Evolutionary conservation across 257 asterid species (phyloP).

Genomic region (Voacanga thouarsii): DNA sequence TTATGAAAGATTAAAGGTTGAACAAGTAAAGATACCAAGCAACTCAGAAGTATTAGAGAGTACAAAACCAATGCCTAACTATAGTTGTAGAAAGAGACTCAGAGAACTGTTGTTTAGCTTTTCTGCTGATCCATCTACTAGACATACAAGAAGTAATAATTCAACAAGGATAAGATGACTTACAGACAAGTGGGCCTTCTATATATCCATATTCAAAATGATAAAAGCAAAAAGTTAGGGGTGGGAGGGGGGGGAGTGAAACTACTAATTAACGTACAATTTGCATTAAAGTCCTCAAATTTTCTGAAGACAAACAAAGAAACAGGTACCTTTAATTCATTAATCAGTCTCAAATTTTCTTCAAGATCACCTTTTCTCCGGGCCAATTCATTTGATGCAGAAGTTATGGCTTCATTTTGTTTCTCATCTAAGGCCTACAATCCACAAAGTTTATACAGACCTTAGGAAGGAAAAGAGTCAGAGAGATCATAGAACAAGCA

Average conservation of each 20-base stretch:
- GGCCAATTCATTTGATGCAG: slow-evolving; percentile 84
- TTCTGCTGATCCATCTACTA: not conserved
- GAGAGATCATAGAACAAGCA: not conserved
- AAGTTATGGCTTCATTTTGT: slow-evolving; percentile 78
- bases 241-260: no score
- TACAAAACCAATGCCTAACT: not conserved
- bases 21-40: not conserved
- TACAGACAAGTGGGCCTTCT: not conserved
- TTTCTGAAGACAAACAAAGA: not conserved
- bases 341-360: slow-evolving; percentile 79
- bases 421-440: slow-evolving; percentile 90
- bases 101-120: not conserved
- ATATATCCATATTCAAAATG: not conserved
- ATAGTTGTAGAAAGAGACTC: no score
- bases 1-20: not conserved
- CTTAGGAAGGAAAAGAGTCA: not conserved
- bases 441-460: slow-evolving; percentile 7
- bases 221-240: not conserved
- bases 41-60: not conserved
- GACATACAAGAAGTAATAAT: not conserved
- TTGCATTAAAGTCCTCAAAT: not conserved
- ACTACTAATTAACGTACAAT: not conserved
- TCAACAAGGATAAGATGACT: not conserved
- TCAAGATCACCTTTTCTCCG: slow-evolving; percentile 91
- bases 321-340: slow-evolving; percentile 70